phyloP scores from a whole-genome alignment of 805 yeast species.

The Metschnikowia kofuensis region DNA sequence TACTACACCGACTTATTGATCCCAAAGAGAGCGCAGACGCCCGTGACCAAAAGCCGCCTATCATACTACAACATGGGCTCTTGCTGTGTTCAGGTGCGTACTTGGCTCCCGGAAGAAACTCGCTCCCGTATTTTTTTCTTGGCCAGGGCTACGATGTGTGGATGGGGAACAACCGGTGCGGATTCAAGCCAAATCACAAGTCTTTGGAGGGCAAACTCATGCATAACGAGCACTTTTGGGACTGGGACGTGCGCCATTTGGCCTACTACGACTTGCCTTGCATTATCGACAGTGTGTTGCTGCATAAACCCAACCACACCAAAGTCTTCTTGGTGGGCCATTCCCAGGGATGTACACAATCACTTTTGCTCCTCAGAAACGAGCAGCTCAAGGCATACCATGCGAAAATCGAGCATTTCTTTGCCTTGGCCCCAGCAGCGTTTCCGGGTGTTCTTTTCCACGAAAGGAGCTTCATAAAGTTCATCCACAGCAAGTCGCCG shows the following conservation, averaged over 20 bases:
- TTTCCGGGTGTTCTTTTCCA: constrained; percentile 79
- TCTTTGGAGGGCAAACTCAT: constrained; percentile 32
- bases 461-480: constrained; percentile 56
- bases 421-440: constrained; percentile 87
- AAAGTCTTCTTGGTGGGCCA: constrained; percentile 72
- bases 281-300: constrained; percentile 59
- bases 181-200: constrained; percentile 68
- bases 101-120: constrained; percentile 76
- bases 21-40: constrained; percentile 36
- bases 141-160: constrained; percentile 77
- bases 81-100: constrained; percentile 85
- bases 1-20: constrained; percentile 59
- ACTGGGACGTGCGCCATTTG: constrained; percentile 89
- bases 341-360: constrained; percentile 92
- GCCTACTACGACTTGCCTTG: constrained; percentile 75
- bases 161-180: constrained; percentile 90
- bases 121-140: constrained; percentile 59
- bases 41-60: constrained; percentile 49
- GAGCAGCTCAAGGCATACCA: constrained; percentile 35
- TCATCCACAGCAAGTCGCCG: constrained; percentile 54
- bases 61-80: constrained; percentile 80
- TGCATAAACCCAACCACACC: constrained; percentile 34
- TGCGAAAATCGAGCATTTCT: constrained; percentile 59
- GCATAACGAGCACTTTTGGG: constrained; percentile 66
- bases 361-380: constrained; percentile 63